These are phyloP conservation scores for Alternaria burnsii DNA, from an alignment of 2,329 filamentous ascomycete genomes.

Conservation along the genomic window DNA sequence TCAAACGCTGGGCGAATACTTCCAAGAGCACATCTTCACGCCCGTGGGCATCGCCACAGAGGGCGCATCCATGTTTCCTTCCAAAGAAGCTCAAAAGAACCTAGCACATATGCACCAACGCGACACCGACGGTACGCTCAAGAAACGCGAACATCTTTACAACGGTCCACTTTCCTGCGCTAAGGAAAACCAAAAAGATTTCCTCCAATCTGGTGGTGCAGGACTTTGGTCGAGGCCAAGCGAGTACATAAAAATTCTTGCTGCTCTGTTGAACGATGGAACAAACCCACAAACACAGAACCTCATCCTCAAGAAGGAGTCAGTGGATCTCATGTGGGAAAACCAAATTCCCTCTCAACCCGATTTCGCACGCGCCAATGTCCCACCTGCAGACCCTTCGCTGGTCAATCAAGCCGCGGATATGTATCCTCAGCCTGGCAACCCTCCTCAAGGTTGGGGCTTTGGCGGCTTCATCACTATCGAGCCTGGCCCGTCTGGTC, in stretches of 20 bases:
- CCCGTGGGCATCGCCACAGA: constrained; percentile 54
- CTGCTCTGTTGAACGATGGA: constrained; percentile 70
- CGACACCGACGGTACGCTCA: constrained; percentile 51
- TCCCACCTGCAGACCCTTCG: constrained; percentile 59
- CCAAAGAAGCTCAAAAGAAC: constrained; percentile 61
- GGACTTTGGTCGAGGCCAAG: constrained; percentile 67
- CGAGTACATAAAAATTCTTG: constrained; percentile 69
- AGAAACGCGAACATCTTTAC: constrained; percentile 60
- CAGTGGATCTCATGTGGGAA: constrained; percentile 70
- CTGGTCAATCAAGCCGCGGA: constrained; percentile 60
- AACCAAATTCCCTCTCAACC: constrained; percentile 67
- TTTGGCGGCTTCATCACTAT: constrained; percentile 65
- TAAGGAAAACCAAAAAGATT: constrained; percentile 53
- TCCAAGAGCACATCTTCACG: constrained; percentile 57
- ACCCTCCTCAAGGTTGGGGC: constrained; percentile 71
- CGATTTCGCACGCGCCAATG: constrained; percentile 57
- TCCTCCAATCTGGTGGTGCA: constrained; percentile 69
- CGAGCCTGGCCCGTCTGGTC: constrained; percentile 59
- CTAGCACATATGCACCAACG: constrained; percentile 67
- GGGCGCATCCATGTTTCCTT: constrained; percentile 67
- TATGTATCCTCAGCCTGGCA: constrained; percentile 57
- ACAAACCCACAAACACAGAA: constrained; percentile 64
- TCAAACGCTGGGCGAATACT: constrained; percentile 55
- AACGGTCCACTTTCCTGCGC: constrained; percentile 57
- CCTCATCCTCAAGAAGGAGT: constrained; percentile 64